Conservation (phyloP, 2,329 filamentous ascomycete species). For the Ceratocystis eucalypticola region DNA sequence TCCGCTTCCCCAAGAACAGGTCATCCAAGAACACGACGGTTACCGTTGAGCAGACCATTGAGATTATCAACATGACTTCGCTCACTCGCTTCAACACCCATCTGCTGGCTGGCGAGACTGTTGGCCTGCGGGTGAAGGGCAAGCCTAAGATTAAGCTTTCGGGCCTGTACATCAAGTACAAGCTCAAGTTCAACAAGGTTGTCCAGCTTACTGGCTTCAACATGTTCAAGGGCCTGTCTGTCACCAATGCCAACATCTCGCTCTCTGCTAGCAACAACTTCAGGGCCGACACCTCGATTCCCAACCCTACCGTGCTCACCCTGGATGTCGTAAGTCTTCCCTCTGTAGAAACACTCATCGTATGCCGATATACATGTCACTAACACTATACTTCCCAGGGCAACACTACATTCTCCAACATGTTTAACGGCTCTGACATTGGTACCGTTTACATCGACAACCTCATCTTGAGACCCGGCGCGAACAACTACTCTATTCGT, state of each 20-base stretch:
- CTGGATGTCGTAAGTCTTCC: slow-evolving; percentile 44
- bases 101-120: slow-evolving; percentile 37
- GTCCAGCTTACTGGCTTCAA: slow-evolving; percentile 41
- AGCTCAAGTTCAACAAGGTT: slow-evolving; percentile 44
- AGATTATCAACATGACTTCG: slow-evolving; percentile 34
- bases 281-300: slow-evolving; percentile 43
- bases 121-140: slow-evolving; percentile 39
- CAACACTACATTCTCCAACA: slow-evolving; percentile 49
- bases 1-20: slow-evolving; percentile 40
- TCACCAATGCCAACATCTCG: slow-evolving; percentile 38
- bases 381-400: slow-evolving; percentile 31
- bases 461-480: slow-evolving; percentile 44
- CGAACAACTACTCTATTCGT: slow-evolving; percentile 42
- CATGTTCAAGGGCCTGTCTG: slow-evolving; percentile 32
- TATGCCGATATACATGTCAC: neutral
- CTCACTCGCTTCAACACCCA: slow-evolving; percentile 43
- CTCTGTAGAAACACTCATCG: neutral
- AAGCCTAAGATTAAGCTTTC: slow-evolving; percentile 38
- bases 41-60: slow-evolving; percentile 37
- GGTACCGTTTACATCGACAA: slow-evolving; percentile 46
- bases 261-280: slow-evolving; percentile 38
- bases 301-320: slow-evolving; percentile 50
- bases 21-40: slow-evolving; percentile 36
- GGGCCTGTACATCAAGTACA: slow-evolving; percentile 36
- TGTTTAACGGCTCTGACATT: slow-evolving; percentile 36